phyloP scores from a whole-genome alignment of 768 basidiomycete species.

The Calocybe indica region DNA sequence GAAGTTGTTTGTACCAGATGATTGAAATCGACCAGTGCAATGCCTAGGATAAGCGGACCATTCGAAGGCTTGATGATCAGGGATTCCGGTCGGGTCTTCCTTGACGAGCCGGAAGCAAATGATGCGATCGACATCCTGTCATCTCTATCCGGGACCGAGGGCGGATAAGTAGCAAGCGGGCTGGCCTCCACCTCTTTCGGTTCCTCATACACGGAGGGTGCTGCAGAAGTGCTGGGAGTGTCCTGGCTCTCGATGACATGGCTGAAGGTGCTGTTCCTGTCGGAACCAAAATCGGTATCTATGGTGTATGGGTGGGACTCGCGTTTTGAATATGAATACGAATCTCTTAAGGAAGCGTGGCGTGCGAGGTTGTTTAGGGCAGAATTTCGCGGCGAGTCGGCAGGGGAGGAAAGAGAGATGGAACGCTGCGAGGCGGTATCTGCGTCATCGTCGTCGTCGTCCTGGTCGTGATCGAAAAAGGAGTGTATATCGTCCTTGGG shows the following conservation, averaged over 20 bases:
- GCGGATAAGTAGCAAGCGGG: slow-evolving; percentile 53
- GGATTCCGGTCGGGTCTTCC: slow-evolving; percentile 77
- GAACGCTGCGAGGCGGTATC: slow-evolving; percentile 80
- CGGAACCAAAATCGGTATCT: slow-evolving; percentile 50
- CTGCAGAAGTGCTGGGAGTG: slow-evolving; percentile 46
- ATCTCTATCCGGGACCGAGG: slow-evolving; percentile 35
- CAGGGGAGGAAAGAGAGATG: slow-evolving; percentile 65
- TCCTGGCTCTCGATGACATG: slow-evolving; percentile 32
- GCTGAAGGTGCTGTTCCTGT: slow-evolving; percentile 47
- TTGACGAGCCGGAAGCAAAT: slow-evolving; percentile 55
- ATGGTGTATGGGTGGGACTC: slow-evolving; percentile 40
- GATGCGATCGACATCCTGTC: slow-evolving; percentile 57
- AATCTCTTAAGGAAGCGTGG: slow-evolving; percentile 12
- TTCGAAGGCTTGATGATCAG: slow-evolving; percentile 55
- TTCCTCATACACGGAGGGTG: slow-evolving; percentile 41
- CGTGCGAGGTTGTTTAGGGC: slow-evolving; percentile 14
- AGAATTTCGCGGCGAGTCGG: slow-evolving; percentile 44
- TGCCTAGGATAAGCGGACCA: slow-evolving; percentile 71
- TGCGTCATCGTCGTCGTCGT: slow-evolving; percentile 46
- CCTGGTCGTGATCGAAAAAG: slow-evolving; percentile 24
- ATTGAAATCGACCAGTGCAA: slow-evolving; percentile 93
- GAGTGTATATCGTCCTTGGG: slow-evolving; percentile 20
- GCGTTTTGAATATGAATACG: slow-evolving; percentile 28
- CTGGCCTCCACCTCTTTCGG: slow-evolving; percentile 24
- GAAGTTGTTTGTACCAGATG: slow-evolving; percentile 59